Evolutionary conservation across 116 monocot genomes (phyloP), one percentile per base, ranked within the genome.

Genomic region (Zostera marina): DNA sequence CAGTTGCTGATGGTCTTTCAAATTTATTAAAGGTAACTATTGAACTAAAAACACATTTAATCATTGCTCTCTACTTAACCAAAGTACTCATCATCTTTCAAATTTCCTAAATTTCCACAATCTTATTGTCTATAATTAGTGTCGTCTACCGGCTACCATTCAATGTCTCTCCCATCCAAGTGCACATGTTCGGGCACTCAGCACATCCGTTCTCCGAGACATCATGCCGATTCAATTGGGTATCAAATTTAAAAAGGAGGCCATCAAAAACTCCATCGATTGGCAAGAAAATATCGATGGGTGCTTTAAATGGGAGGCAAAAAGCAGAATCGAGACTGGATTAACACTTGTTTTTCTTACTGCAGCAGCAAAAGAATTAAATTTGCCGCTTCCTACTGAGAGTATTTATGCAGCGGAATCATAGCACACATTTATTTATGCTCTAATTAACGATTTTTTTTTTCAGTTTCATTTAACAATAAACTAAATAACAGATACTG

Each of bases 111-210:
- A 9, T 43, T 20, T 59, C 43, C 24, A 8, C 43, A 14, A 40
- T 48, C 2, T 40, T 44, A 25, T 11, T 8, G 21, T 58, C 11
- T 22, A 22, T 71, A 62, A n/a, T n/a, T 89, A 96, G 96, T 96
- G 85, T 22, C 96, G 89, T 48, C 47, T 96, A 68, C 72, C 96
- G 17, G 82, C 82, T n/a, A 85, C 96, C 2, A 70, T 96, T 26
- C 85, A 85, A 22, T 89, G 89, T 68, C 82, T 96, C 42, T 96
- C 96, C 15, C 96, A 96, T 74, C 82, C 96, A 9, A 96, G 96
- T 17, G 96, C 96, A 11, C 96, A 80, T 16, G 96, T 96, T 7
- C 82, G 96, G 9, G 96, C 96, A 43, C 89, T 88, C 52, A 89
- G 96, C 73, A 77, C 69, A 12, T 75, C 89, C 0, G 73, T 96